phyloP scores from a whole-genome alignment of 192 early-diverging fungal genomes.

The Backusella westeae region DNA sequence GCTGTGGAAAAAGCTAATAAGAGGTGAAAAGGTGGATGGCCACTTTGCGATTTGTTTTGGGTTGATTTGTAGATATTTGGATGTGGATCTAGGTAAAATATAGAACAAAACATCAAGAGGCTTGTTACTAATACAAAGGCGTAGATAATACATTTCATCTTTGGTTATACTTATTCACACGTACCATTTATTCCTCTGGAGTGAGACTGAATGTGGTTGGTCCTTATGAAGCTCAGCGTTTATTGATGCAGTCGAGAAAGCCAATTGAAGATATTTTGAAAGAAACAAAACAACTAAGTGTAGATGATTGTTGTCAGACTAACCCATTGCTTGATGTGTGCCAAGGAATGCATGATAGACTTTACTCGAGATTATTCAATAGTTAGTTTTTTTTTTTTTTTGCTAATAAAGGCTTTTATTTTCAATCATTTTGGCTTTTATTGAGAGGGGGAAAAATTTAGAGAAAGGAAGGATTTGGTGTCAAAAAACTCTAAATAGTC shows the following conservation, averaged over 20 bases:
- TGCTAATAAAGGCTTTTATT: not conserved
- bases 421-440: not conserved
- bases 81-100: conserved; percentile 52
- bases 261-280: conserved; percentile 46
- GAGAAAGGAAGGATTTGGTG: too few relatives aligned
- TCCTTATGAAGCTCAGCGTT: conserved; percentile 82
- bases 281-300: conserved; percentile 47
- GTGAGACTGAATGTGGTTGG: conserved; percentile 88
- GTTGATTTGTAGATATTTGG: conserved; percentile 56
- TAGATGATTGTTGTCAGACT: conserved; percentile 61
- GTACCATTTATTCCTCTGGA: conserved; percentile 82
- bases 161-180: conserved; percentile 82
- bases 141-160: conserved; percentile 70
- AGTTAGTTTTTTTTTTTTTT: conserved; percentile 60
- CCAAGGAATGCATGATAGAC: conserved; percentile 75
- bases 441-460: too few relatives aligned
- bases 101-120: not conserved
- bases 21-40: conserved; percentile 46
- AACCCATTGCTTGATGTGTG: conserved; percentile 71
- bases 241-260: conserved; percentile 60
- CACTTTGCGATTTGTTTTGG: conserved; percentile 86
- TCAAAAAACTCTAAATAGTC: too few relatives aligned
- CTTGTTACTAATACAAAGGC: not conserved
- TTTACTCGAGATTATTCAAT: conserved; percentile 78
- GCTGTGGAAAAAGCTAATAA: conserved; percentile 36